phyloP scores from a whole-genome alignment of 345 rosid genomes.

The Eucalyptus dawsonii region DNA sequence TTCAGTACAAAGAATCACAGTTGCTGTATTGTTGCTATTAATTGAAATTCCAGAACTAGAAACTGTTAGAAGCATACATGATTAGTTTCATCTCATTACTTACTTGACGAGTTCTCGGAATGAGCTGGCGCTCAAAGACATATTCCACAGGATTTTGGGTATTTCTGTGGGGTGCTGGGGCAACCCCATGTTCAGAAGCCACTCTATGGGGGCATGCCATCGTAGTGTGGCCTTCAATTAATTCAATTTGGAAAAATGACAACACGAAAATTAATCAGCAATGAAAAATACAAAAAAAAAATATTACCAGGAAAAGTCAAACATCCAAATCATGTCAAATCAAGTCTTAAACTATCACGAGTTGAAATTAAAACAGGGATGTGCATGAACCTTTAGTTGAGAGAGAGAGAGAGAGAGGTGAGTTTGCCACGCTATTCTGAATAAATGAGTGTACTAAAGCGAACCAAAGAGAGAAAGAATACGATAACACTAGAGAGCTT shows the following conservation, averaged over 20 bases:
- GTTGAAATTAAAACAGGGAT: neutral
- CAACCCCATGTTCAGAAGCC: conserved; percentile 45
- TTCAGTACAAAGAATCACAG: neutral
- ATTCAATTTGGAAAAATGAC: neutral
- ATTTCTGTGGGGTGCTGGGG: conserved; percentile 47
- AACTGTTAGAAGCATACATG: neutral
- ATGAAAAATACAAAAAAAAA: neutral
- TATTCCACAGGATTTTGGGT: conserved; percentile 41
- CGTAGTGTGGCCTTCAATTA: conserved; percentile 73
- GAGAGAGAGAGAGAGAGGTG: neutral
- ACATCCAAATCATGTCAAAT: neutral
- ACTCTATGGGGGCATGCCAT: conserved; percentile 80
- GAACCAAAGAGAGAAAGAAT: neutral
- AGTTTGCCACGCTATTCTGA: neutral
- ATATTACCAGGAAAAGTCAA: neutral
- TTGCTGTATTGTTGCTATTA: neutral
- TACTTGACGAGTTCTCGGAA: conserved; percentile 29
- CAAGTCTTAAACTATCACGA: neutral
- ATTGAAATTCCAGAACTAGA: neutral
- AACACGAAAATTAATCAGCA: neutral
- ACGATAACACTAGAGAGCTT: neutral
- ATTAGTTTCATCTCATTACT: neutral
- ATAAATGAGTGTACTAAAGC: neutral
- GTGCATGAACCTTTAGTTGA: neutral
- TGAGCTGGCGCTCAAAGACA: conserved; percentile 73